phyloP scores from a whole-genome alignment of 495 filamentous ascomycete genomes.

The Hypoxylon crocopeplum region DNA sequence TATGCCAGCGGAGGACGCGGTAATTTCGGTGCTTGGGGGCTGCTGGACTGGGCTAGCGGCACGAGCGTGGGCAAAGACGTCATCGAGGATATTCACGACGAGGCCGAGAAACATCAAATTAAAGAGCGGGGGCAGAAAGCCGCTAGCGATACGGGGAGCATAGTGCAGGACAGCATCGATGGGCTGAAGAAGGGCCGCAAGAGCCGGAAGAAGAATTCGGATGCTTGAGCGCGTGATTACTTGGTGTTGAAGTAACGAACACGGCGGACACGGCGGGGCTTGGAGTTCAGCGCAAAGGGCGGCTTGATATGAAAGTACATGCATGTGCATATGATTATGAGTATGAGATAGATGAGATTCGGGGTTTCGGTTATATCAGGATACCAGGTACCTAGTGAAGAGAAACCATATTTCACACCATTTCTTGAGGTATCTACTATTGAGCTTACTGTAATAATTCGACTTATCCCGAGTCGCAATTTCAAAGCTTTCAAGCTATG shows the following conservation, averaged over 20 bases:
- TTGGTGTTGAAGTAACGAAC: background rate
- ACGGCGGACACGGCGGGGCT: too few relatives aligned
- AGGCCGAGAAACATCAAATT: slow-evolving; percentile 66
- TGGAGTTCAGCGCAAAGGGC: too few relatives aligned
- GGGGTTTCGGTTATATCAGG: too few relatives aligned
- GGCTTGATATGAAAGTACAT: background rate
- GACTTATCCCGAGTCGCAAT: too few relatives aligned
- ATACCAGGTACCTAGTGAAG: too few relatives aligned
- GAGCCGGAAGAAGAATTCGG: slow-evolving; percentile 35
- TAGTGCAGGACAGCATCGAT: slow-evolving; percentile 46
- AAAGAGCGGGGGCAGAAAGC: slow-evolving; percentile 53
- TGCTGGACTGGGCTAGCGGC: slow-evolving; percentile 79
- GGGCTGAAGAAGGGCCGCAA: slow-evolving; percentile 45
- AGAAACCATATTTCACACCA: too few relatives aligned
- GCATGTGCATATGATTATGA: too few relatives aligned
- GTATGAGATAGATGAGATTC: too few relatives aligned
- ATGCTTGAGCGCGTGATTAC: slow-evolving; percentile 48
- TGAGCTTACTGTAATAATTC: too few relatives aligned
- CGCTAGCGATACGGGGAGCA: slow-evolving; percentile 43
- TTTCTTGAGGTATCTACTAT: too few relatives aligned
- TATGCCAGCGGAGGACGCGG: slow-evolving; percentile 64
- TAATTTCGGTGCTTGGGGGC: slow-evolving; percentile 79
- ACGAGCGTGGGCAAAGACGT: slow-evolving; percentile 67
- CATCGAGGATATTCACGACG: slow-evolving; percentile 59
- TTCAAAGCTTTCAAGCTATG: too few relatives aligned